phyloP scores from a whole-genome alignment of 108 stramenopile genomes.

The Nannochloropsis granulata region DNA sequence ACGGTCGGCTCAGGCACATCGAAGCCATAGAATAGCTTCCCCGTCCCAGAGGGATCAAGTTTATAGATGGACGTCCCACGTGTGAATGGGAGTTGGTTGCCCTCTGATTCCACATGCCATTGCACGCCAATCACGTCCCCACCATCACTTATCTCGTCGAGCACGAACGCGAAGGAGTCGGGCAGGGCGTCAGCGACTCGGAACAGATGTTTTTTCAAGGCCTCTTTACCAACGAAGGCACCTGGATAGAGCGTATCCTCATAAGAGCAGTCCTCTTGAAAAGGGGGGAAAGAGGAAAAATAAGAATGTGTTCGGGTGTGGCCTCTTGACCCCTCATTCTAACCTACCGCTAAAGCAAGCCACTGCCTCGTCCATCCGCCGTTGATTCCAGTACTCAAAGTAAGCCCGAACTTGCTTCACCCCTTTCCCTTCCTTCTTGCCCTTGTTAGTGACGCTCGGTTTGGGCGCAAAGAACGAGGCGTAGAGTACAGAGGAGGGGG shows the following conservation, averaged over 20 bases:
- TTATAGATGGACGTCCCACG: slow-evolving; percentile 54
- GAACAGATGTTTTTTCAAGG: slow-evolving; percentile 39
- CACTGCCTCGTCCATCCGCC: slow-evolving; percentile 49
- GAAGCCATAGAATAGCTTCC: slow-evolving; percentile 43
- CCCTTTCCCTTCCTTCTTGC: background rate
- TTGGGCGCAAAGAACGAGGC: too few species aligned
- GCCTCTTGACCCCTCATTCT: too few species aligned
- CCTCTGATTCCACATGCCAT: slow-evolving; percentile 64
- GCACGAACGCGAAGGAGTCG: slow-evolving; percentile 43
- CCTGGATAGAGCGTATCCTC: slow-evolving; percentile 53
- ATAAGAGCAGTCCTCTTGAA: slow-evolving; percentile 44
- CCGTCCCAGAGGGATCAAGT: slow-evolving; percentile 7
- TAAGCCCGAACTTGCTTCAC: background rate
- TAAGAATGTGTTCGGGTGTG: too few species aligned
- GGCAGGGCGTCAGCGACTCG: slow-evolving; percentile 46
- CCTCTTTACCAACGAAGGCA: slow-evolving; percentile 42
- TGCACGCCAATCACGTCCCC: slow-evolving; percentile 29
- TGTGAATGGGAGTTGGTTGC: slow-evolving; percentile 47
- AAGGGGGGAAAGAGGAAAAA: background rate
- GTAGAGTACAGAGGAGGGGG: too few species aligned
- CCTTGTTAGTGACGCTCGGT: background rate
- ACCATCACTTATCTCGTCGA: slow-evolving; percentile 43
- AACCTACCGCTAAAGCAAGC: background rate
- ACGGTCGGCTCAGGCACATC: slow-evolving; percentile 57
- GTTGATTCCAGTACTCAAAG: slow-evolving; percentile 46